These are phyloP conservation scores for Isatis tinctoria DNA, from an alignment of 345 rosid species.

Conservation along the genomic window DNA sequence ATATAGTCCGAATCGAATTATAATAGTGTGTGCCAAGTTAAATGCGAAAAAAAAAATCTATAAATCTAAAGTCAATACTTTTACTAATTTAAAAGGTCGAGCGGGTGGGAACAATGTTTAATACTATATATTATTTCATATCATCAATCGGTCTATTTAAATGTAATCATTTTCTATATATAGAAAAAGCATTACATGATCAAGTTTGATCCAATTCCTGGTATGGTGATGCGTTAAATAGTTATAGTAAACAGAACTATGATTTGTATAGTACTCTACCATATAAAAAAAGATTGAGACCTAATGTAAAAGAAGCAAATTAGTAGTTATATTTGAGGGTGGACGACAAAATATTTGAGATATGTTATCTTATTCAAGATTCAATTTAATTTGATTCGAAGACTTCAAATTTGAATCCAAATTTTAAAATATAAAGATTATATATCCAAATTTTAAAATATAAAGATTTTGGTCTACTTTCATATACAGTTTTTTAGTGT, in stretches of 20 bases:
- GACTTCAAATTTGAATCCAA: no score
- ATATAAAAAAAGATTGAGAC: background rate
- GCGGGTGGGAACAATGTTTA: background rate
- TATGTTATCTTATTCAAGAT: no score
- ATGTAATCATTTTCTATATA: background rate
- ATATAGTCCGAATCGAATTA: background rate
- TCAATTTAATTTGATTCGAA: no score
- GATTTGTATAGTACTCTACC: background rate
- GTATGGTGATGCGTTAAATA: background rate
- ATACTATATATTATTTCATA: background rate
- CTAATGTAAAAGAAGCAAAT: no score
- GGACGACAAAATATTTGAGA: no score
- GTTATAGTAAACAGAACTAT: no score
- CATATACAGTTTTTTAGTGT: no score
- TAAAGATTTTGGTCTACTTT: no score
- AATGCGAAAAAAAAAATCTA: background rate
- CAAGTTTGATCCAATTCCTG: background rate
- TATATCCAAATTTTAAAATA: no score
- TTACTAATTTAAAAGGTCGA: background rate
- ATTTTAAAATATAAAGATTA: no score
- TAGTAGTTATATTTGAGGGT: no score
- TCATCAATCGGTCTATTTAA: background rate
- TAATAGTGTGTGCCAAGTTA: background rate
- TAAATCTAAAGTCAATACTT: background rate
- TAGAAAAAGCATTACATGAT: background rate